Percentiles rank a stretch among this genome's conserved stretches.
These are phyloP conservation scores for Symbiodinium pilosum DNA, from an alignment of 73 alveolate species.

Conservation along the genomic window DNA sequence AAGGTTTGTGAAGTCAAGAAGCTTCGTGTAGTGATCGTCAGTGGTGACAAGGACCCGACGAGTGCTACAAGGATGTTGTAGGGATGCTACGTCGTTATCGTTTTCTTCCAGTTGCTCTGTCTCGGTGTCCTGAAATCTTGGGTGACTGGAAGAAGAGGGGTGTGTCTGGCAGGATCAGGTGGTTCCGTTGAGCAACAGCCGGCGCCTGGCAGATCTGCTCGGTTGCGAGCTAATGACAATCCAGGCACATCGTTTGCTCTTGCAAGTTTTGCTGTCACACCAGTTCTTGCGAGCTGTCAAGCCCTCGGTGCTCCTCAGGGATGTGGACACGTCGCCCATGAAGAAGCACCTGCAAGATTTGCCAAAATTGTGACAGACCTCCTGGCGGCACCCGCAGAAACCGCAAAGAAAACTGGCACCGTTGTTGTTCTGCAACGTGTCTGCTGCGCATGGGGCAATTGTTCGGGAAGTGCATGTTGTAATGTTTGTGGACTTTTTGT, in stretches of 20 bases:
- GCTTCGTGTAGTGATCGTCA: conserved; percentile 74
- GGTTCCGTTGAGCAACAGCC: conserved; percentile 41
- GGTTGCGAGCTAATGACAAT: not conserved
- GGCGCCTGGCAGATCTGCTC: not conserved
- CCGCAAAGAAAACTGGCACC: too few species aligned
- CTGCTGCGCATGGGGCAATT: too few species aligned
- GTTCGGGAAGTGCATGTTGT: too few species aligned
- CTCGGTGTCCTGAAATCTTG: too few species aligned
- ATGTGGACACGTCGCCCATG: conserved; percentile 61
- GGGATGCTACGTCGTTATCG: too few species aligned
- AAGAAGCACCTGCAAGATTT: conserved; percentile 20
- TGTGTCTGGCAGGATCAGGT: conserved; percentile 23
- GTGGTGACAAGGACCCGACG: conserved; percentile 66
- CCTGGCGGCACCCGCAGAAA: too few species aligned
- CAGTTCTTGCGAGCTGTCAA: not conserved
- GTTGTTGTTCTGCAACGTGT: too few species aligned
- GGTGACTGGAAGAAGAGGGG: too few species aligned
- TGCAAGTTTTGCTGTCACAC: not conserved
- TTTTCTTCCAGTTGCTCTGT: too few species aligned
- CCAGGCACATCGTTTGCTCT: not conserved
- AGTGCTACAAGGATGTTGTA: too few species aligned
- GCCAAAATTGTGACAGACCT: conserved; percentile 18
- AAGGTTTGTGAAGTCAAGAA: conserved; percentile 1
- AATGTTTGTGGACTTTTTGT: too few species aligned
- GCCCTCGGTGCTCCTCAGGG: conserved; percentile 10